These are phyloP conservation scores for Dissophora globulifera DNA, from an alignment of 192 early-diverging fungal genomes.

Conservation along the genomic window DNA sequence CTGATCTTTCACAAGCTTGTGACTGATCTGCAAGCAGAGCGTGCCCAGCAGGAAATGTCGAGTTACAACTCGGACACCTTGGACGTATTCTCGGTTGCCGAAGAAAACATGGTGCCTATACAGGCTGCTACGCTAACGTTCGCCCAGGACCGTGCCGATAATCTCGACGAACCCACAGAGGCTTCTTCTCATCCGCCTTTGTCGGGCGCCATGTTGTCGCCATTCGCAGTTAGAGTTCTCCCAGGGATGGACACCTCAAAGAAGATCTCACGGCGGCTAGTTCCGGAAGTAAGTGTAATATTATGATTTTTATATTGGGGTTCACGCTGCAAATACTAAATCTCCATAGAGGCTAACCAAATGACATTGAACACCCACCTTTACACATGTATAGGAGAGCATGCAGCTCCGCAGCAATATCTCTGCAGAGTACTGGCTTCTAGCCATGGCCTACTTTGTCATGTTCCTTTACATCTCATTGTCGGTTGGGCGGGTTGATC, in stretches of 20 bases:
- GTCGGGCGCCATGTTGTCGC: no score
- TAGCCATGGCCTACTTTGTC: slow-evolving; percentile 67
- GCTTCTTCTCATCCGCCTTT: background rate
- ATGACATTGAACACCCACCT: no score
- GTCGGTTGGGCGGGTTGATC: slow-evolving; percentile 70
- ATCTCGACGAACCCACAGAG: background rate
- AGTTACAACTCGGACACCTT: no score
- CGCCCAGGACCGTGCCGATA: no score
- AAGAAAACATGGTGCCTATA: no score
- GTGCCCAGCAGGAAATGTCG: background rate
- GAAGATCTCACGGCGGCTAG: slow-evolving; percentile 25
- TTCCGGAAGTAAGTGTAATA: slow-evolving; percentile 37
- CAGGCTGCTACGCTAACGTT: no score
- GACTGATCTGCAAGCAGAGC: slow-evolving; percentile 19
- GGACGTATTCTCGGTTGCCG: no score
- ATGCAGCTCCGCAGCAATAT: slow-evolving; percentile 33
- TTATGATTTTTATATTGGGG: no score
- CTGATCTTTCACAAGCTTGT: slow-evolving; percentile 30
- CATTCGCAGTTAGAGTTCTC: slow-evolving; percentile 5
- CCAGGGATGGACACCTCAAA: background rate
- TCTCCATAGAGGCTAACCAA: no score
- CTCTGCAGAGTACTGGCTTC: slow-evolving; percentile 53
- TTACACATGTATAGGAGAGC: slow-evolving; percentile 25
- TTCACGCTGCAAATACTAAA: no score
- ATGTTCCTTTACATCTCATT: slow-evolving; percentile 77